Base-by-base conservation (phyloP, 768 basidiomycete genomes). In the Suillus variegatus region DNA sequence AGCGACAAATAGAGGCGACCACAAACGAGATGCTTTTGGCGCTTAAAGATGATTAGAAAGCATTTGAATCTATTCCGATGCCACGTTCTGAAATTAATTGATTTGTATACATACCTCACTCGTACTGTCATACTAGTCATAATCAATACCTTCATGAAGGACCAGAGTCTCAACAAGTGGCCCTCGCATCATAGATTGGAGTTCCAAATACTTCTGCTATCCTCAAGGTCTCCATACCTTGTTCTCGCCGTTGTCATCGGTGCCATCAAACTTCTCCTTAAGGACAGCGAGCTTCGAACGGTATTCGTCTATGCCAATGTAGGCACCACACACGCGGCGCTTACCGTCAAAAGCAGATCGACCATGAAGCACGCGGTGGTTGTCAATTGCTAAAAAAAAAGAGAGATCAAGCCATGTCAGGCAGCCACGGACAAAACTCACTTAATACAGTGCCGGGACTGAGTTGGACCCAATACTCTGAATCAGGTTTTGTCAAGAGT, bases 301-400 rank as follows among this genome's bases (percentile, higher is more conserved):
- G 75, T 90, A 98, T 74, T 99, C 97, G 74, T 99, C 97, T 14
- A 86, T 81, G 0, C 93, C 93, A 64, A 98, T 86, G 74, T 99
- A 99, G 0, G 97, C 97, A 3, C 97, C 97, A 72, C 97, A 98
- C 88, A 99, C 94, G 1, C 93, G 85, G 4, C 97, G 86, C 75
- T 87, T 86, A 13, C 97, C 97, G 14, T 86, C 84, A 73, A 97
- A 99, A 1, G 89, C 86, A 0, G 95, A 94, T n/a, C 97, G 89
- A 14, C 97, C 97, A 70, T 98, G 97, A 58, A 99, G 81, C 14
- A 98, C 93, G 25, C 97, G 87, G 77, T 97, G 92, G 74, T 99
- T 98, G 76, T 99, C 91, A 60, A 97, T 82, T 25, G 95, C 94
- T 94, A 71, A 10, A 44, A 40, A 41, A 51, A 51, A 2, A 28